Evolutionary conservation across 2,329 filamentous ascomycete species (phyloP), one percentile per base, ranked within the genome.

Genomic region (Apiospora malaysiana): DNA sequence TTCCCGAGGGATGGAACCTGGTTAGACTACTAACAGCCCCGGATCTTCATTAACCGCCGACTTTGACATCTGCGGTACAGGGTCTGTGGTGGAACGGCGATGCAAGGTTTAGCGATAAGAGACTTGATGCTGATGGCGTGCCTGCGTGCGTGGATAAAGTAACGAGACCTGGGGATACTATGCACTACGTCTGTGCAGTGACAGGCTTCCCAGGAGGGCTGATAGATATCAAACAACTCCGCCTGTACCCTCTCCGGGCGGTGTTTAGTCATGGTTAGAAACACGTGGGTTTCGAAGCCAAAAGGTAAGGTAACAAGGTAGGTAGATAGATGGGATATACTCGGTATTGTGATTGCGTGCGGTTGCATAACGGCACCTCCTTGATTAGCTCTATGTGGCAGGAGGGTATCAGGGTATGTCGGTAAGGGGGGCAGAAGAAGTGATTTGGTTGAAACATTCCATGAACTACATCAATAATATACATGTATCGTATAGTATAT

Each of bases 31-130:
- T 40, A n/a, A n/a, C 56, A 37, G 18, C 32, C 56, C 56, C 56
- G 56, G 56, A 63, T 63, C 56, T 63, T 63, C 56, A 63, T 63
- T 63, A 63, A 63, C 56, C 56, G 56, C 56, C 56, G 56, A 63
- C 27, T 63, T 40, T 63, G 56, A 40, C 56, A 63, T 63, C 27
- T 63, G 56, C 56, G 32, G 18, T 63, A 63, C 56, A 63, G 32
- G 56, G 56, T 63, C 32, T 63, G 56, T 63, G 32, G 56, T 63
- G 56, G 56, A 40, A 63, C 56, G 32, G 21, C 51, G 27, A 12
- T 32, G 32, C 56, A 63, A 32, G 56, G 56, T 63, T 63, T 45
- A 45, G 32, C 56, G 56, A 12, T 32, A 63, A 63, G 56, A 63
- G 32, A 14, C 32, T 40, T 63, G 32, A 40, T n/a, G 21, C 40